Base-by-base conservation (phyloP, 257 asterid genomes). In the Echites panduratus region DNA sequence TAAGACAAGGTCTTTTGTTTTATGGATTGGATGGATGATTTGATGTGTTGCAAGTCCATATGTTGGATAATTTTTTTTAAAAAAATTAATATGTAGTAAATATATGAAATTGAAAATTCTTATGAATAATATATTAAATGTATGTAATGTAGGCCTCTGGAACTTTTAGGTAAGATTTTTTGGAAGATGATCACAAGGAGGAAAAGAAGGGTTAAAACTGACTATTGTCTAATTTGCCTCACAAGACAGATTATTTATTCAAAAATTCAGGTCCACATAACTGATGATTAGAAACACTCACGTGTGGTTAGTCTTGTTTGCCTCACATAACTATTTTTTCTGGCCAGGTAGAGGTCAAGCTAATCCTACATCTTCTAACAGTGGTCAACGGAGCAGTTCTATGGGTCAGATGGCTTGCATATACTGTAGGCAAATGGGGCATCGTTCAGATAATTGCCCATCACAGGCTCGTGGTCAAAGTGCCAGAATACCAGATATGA, bases 281-380 rank as follows among this genome's bases (percentile, higher is more conserved):
- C 57, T 50, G 22, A 50, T 5, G 57, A 50, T 5, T 50, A n/a
- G 7, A 50, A 50, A 50, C 7, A 41, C 45, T 41, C 45, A 41
- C 7, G 35, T 38, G 69, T 40, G 16, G 56, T 53, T 71, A 58
- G 68, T 73, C 66, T 71, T 22, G 72, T 20, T 64, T 73, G 70
- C 40, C 61, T 70, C 43, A 40, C 71, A 20, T 19, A 47, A 63
- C 54, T 57, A 57, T 77, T 64, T 57, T 35, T 73, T 61, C 79
- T 81, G 48, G 49, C 45, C 87, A 92, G 98, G 90, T 70, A 86
- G 97, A 82, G 96, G 90, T 80, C 90, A 78, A 70, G 95, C 89
- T 53, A 76, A 83, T 24, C 70, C 90, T 71, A n/a, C 89, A 73
- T 75, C 92, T 35, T 77, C 85, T 71, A 71, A 80, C 83, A 81